phyloP scores from a whole-genome alignment of 2,329 filamentous ascomycete genomes.

The Diplodia sapinea region DNA sequence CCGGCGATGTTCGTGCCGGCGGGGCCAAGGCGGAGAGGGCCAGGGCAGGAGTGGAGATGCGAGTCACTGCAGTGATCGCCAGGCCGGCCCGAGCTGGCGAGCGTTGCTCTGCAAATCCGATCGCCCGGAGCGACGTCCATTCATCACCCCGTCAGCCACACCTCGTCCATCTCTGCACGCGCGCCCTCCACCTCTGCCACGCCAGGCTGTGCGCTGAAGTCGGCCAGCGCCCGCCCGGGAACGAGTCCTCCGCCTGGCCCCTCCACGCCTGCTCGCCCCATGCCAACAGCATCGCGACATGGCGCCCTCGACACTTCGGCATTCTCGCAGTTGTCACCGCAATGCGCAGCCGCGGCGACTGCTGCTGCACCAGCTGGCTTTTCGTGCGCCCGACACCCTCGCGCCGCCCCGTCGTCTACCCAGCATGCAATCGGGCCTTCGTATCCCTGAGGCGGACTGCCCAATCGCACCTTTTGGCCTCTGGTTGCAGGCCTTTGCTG shows the following conservation, averaged over 20 bases:
- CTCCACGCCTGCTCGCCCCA: not conserved
- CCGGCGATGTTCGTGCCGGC: not conserved
- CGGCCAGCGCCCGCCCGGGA: not conserved
- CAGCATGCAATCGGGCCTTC: slow-evolving; percentile 14
- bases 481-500: slow-evolving; percentile 10
- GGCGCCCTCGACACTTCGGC: not conserved
- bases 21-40: not conserved
- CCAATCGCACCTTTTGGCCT: slow-evolving; percentile 8
- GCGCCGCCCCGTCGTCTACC: not conserved
- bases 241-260: not conserved
- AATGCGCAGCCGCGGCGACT: not conserved
- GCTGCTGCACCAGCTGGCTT: too few relatives aligned
- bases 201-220: not conserved
- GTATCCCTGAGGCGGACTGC: slow-evolving; percentile 11
- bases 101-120: slow-evolving; percentile 5
- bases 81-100: not conserved
- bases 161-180: not conserved
- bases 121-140: not conserved
- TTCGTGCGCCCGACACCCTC: not conserved
- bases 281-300: not conserved
- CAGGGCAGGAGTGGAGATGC: not conserved
- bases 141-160: not conserved
- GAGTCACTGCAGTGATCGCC: slow-evolving; percentile 12
- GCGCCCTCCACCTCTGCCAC: not conserved
- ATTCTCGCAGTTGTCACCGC: too few relatives aligned